Conservation (phyloP, 352 stramenopile genomes). For the Pythium phragmiticola region DNA sequence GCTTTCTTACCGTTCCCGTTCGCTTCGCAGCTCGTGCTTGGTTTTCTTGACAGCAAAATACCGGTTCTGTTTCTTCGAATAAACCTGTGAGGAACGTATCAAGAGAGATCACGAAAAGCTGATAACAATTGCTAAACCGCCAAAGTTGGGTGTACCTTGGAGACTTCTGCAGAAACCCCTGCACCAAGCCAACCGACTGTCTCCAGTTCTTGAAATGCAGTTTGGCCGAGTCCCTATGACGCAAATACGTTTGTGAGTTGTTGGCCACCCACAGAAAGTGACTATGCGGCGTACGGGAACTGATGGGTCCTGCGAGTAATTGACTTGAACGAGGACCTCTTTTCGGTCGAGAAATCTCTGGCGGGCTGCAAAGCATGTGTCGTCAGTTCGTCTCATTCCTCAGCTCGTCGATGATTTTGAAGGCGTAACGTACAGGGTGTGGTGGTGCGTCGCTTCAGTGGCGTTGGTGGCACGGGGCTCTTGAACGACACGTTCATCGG, state of each 20-base stretch:
- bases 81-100: constrained; percentile 27
- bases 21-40: constrained; percentile 70
- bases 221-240: constrained; percentile 7
- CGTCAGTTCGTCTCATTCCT: not conserved
- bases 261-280: not conserved
- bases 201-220: constrained; percentile 51
- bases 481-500: constrained; percentile 23
- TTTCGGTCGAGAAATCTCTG: constrained; percentile 22
- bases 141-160: constrained; percentile 40
- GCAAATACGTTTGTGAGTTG: not conserved
- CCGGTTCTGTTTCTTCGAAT: constrained; percentile 32
- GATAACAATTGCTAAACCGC: not conserved
- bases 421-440: constrained; percentile 25
- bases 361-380: constrained; percentile 11
- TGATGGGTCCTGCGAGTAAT: constrained; percentile 16
- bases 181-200: constrained; percentile 59
- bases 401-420: not conserved
- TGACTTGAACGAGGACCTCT: constrained; percentile 25
- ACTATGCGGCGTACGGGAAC: constrained; percentile 7
- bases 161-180: constrained; percentile 71
- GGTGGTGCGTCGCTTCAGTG: constrained; percentile 23
- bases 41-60: constrained; percentile 83
- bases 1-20: constrained; percentile 70
- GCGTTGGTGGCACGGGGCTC: constrained; percentile 26
- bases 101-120: not conserved